Evolutionary conservation across 2,329 filamentous ascomycete genomes (phyloP).

Genomic region (Cyanodermella asteris): DNA sequence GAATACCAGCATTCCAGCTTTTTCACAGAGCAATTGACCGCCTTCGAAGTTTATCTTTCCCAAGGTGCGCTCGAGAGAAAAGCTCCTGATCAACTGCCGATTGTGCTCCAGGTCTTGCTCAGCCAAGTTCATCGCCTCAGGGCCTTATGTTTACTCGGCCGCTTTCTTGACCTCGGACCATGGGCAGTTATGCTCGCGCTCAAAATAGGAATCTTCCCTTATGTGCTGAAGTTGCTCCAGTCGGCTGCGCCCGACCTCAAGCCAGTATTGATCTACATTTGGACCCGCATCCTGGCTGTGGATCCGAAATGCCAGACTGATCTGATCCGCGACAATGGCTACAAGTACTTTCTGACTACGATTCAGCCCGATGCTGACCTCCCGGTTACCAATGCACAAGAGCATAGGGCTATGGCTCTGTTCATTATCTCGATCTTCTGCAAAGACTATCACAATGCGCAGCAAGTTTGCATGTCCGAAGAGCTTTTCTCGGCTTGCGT

Average conservation of each 20-base stretch:
- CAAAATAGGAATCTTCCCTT: conserved; percentile 96
- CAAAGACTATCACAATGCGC: conserved; percentile 79
- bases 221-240: conserved; percentile 90
- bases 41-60: conserved; percentile 84
- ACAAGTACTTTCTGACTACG: conserved; percentile 88
- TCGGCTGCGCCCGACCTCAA: conserved; percentile 88
- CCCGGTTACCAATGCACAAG: conserved; percentile 67
- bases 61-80: conserved; percentile 67
- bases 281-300: conserved; percentile 86
- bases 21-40: conserved; percentile 90
- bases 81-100: conserved; percentile 81
- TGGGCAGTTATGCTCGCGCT: conserved; percentile 97
- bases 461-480: conserved; percentile 72
- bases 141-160: conserved; percentile 74
- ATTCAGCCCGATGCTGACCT: conserved; percentile 66
- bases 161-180: conserved; percentile 83
- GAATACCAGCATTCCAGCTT: conserved; percentile 89
- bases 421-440: conserved; percentile 96
- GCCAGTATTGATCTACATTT: conserved; percentile 98
- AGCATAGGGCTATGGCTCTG: conserved; percentile 96
- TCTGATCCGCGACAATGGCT: conserved; percentile 87
- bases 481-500: conserved; percentile 82
- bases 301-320: conserved; percentile 87
- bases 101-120: conserved; percentile 83
- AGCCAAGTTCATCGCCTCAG: conserved; percentile 87